Evolutionary conservation across 768 basidiomycete genomes (phyloP).

Genomic region (Psilocybe subaeruginosa): DNA sequence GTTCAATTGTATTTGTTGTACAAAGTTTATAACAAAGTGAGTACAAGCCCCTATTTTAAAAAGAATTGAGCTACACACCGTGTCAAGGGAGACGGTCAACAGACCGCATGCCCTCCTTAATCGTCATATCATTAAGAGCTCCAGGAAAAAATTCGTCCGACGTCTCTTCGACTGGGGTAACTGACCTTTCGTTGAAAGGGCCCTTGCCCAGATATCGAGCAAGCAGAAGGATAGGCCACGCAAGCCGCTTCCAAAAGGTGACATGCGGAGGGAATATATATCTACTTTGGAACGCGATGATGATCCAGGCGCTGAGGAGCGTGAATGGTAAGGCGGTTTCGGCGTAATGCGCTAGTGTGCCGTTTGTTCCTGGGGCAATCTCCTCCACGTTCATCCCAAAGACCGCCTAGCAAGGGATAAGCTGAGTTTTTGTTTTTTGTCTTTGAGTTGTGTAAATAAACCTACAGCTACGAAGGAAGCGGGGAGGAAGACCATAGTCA

Average conservation of each 20-base stretch:
- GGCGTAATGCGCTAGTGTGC: constrained; percentile 46
- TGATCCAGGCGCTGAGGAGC: constrained; percentile 52
- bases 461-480: constrained; percentile 44
- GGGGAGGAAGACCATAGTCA: constrained; percentile 59
- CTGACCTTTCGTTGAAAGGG: background rate
- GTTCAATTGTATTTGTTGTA: no score
- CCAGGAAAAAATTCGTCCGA: no score
- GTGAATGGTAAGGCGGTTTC: constrained; percentile 50
- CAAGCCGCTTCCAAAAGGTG: constrained; percentile 33
- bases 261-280: constrained; percentile 32
- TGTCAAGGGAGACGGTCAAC: background rate
- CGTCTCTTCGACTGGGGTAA: background rate
- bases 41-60: no score
- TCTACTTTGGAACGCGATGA: constrained; percentile 55
- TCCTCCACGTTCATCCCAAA: constrained; percentile 46
- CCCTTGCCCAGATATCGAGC: background rate
- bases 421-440: no score
- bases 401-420: constrained; percentile 25
- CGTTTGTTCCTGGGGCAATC: constrained; percentile 35
- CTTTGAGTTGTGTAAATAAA: background rate
- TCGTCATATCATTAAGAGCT: background rate
- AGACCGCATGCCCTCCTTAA: constrained; percentile 1
- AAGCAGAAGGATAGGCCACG: constrained; percentile 32
- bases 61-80: constrained; percentile 30
- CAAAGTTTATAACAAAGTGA: no score